Conservation (phyloP, 805 yeast species). For the Kuraishia floccosa region DNA sequence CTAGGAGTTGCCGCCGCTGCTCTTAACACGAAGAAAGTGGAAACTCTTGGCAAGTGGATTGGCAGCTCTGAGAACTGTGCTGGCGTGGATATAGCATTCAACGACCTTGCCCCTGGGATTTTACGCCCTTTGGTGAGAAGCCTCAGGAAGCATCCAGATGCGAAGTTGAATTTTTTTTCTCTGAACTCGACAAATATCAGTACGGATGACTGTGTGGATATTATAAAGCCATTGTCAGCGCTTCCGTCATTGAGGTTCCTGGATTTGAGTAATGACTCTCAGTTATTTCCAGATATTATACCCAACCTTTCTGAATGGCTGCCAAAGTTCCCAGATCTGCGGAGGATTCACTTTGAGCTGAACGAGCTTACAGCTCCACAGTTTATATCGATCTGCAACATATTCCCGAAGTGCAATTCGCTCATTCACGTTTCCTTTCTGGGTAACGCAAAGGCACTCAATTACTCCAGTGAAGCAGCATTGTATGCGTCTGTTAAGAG, state of each 20-base stretch:
- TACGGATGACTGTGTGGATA: conserved; percentile 23
- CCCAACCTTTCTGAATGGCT: conserved; percentile 29
- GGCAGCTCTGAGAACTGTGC: conserved; percentile 31
- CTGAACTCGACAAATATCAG: conserved; percentile 37
- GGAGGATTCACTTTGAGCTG: conserved; percentile 43
- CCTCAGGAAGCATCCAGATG: conserved; percentile 18
- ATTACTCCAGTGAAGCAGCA: conserved; percentile 31
- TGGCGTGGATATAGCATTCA: conserved; percentile 46
- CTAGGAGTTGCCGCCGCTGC: conserved; percentile 45
- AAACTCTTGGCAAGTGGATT: conserved; percentile 36
- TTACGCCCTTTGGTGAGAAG: conserved; percentile 32
- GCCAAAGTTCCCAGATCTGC: conserved; percentile 31
- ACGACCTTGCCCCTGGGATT: conserved; percentile 35
- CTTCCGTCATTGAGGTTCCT: conserved; percentile 32
- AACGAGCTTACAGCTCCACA: conserved; percentile 35
- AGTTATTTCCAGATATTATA: conserved; percentile 37
- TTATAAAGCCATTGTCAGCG: conserved; percentile 23
- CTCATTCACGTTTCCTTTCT: conserved; percentile 42
- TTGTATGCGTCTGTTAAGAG: conserved; percentile 37
- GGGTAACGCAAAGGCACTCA: conserved; percentile 37
- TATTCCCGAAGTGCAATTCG: conserved; percentile 33
- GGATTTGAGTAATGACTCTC: conserved; percentile 42
- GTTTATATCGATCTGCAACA: conserved; percentile 34
- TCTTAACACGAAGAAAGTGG: conserved; percentile 27
- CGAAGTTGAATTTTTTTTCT: conserved; percentile 36